Percentiles rank a stretch among this genome's conserved stretches.
Conservation (phyloP, 129 eudicot genomes). For the Pittosporum tobira region DNA sequence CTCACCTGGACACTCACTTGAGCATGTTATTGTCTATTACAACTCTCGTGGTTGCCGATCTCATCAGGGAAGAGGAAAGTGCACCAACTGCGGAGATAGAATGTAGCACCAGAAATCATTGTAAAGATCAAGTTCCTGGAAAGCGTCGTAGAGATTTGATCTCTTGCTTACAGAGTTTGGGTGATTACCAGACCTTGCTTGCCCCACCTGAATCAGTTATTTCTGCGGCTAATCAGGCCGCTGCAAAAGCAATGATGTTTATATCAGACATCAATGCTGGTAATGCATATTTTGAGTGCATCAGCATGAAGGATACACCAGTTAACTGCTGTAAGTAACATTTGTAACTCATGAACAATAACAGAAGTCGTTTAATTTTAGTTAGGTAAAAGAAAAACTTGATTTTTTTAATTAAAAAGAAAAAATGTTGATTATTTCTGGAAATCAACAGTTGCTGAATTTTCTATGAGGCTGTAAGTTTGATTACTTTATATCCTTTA, state of each 20-base stretch:
- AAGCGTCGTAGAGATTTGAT: slow-evolving; percentile 57
- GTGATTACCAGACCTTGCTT: slow-evolving; percentile 66
- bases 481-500: not conserved
- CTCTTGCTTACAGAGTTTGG: slow-evolving; percentile 63
- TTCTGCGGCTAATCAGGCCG: slow-evolving; percentile 84
- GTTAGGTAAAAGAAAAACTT: no score
- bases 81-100: slow-evolving; percentile 27
- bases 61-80: slow-evolving; percentile 68
- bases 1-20: slow-evolving; percentile 82
- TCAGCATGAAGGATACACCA: slow-evolving; percentile 60
- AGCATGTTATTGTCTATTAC: slow-evolving; percentile 74
- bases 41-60: slow-evolving; percentile 76
- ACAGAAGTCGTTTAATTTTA: no score
- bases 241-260: slow-evolving; percentile 86
- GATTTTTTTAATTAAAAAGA: no score
- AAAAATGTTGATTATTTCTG: no score
- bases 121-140: slow-evolving; percentile 31
- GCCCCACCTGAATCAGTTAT: slow-evolving; percentile 64
- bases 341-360: not conserved
- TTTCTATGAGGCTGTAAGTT: not conserved
- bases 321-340: slow-evolving; percentile 59
- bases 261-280: slow-evolving; percentile 60
- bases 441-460: not conserved
- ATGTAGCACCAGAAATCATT: slow-evolving; percentile 15
- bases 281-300: slow-evolving; percentile 52